Conservation (phyloP, 164 flowering plant species). For the Berberis thunbergii region DNA sequence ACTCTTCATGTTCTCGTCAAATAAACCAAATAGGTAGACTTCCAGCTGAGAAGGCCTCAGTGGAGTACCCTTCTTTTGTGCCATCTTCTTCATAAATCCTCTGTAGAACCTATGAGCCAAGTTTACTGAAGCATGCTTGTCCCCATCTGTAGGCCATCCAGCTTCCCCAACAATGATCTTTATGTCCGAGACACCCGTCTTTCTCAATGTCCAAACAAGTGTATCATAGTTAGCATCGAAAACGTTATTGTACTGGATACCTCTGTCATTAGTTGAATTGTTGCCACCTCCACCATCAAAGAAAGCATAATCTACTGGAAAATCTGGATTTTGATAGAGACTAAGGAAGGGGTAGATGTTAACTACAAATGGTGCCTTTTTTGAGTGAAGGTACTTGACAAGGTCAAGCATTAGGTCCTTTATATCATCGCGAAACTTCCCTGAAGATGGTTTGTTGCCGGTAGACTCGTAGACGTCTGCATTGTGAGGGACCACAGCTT, state of each 20-base stretch:
- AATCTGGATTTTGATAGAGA: slow-evolving; percentile 8
- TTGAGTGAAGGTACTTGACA: slow-evolving; percentile 9
- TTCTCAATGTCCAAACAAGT: slow-evolving; percentile 11
- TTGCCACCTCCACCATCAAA: slow-evolving; percentile 7
- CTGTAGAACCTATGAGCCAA: slow-evolving; percentile 12
- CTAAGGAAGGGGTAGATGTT: slow-evolving; percentile 16
- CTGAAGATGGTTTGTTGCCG: slow-evolving; percentile 15
- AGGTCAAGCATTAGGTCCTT: slow-evolving; percentile 9
- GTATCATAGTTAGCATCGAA: slow-evolving; percentile 17
- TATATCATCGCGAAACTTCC: slow-evolving; percentile 18
- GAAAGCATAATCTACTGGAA: slow-evolving; percentile 12
- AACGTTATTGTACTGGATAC: slow-evolving; percentile 11
- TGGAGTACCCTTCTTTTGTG: slow-evolving; percentile 10
- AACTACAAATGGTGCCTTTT: slow-evolving; percentile 12
- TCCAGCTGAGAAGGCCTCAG: slow-evolving; percentile 8
- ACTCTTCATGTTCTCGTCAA: slow-evolving; percentile 16
- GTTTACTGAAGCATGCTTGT: slow-evolving; percentile 7
- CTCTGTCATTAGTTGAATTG: slow-evolving; percentile 7
- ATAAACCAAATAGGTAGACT: slow-evolving; percentile 13
- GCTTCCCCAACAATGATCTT: slow-evolving; percentile 14
- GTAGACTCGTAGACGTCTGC: slow-evolving; percentile 23
- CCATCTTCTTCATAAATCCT: slow-evolving; percentile 8
- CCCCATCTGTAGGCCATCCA: slow-evolving; percentile 18
- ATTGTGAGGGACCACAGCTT: slow-evolving; percentile 22
- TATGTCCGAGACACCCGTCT: slow-evolving; percentile 5